phyloP scores from a whole-genome alignment of 805 yeast species.

The Saturnispora kantuleensis region DNA sequence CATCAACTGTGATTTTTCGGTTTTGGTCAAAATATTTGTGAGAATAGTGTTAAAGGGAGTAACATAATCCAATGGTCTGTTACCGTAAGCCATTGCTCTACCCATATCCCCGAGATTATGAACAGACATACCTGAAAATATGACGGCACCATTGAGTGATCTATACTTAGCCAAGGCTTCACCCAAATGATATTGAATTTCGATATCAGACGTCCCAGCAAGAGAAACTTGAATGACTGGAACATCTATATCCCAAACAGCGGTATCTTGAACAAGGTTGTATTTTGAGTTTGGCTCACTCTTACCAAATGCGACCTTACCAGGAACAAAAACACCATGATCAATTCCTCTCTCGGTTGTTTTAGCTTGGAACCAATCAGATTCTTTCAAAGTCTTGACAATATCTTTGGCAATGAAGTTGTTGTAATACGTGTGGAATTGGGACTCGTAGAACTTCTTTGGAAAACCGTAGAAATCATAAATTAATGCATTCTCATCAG shows the following conservation, averaged over 20 bases:
- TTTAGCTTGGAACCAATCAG: conserved; percentile 35
- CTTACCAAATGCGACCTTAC: conserved; percentile 56
- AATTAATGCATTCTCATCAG: conserved; percentile 42
- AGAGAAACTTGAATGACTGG: conserved; percentile 45
- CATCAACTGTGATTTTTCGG: conserved; percentile 25
- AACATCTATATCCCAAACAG: conserved; percentile 35
- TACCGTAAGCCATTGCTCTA: conserved; percentile 13
- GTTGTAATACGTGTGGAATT: conserved; percentile 45
- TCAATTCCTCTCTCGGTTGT: conserved; percentile 58
- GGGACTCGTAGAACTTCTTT: conserved; percentile 46
- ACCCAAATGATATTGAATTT: conserved; percentile 45
- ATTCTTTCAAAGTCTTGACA: conserved; percentile 28
- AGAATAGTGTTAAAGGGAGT: conserved; percentile 42
- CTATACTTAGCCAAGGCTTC: conserved; percentile 42
- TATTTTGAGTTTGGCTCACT: conserved; percentile 12
- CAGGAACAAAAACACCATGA: conserved; percentile 80
- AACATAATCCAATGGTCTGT: conserved; percentile 35
- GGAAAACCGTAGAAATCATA: conserved; percentile 78
- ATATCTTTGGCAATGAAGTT: conserved; percentile 35
- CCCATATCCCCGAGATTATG: conserved; percentile 59
- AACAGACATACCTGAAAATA: conserved; percentile 73
- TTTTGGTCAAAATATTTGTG: conserved; percentile 28
- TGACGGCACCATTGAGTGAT: conserved; percentile 39
- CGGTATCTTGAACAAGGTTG: conserved; percentile 20
- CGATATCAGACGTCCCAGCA: conserved; percentile 33